Conservation (phyloP, 2,329 filamentous ascomycete genomes). For the Didymella pomorum region DNA sequence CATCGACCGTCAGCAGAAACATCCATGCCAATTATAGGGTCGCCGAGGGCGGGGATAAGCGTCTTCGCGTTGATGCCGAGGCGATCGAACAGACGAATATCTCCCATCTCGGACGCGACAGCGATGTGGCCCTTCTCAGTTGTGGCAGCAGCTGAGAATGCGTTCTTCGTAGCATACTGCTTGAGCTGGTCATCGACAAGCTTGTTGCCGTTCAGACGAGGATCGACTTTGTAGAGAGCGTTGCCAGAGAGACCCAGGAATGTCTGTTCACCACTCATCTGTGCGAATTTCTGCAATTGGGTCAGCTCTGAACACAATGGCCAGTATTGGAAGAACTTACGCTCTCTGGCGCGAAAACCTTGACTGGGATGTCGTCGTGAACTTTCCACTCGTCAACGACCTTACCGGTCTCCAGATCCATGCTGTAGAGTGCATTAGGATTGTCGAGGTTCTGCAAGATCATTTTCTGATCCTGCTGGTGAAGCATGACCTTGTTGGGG, state of each 20-base stretch:
- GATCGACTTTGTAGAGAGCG: constrained; percentile 91
- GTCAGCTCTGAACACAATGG: constrained; percentile 31
- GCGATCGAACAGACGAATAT: constrained; percentile 94
- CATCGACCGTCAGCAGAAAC: constrained; percentile 95
- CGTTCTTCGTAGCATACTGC: constrained; percentile 96
- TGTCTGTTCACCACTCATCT: constrained; percentile 94
- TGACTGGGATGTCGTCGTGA: constrained; percentile 92
- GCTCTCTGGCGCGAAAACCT: constrained; percentile 90
- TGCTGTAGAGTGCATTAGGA: constrained; percentile 90
- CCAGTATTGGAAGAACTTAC: constrained; percentile 50
- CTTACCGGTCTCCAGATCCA: constrained; percentile 98
- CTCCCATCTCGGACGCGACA: constrained; percentile 96
- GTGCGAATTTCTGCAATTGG: constrained; percentile 78
- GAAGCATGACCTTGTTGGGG: constrained; percentile 96
- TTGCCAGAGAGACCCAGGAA: constrained; percentile 95
- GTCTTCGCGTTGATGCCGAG: constrained; percentile 98
- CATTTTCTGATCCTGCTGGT: constrained; percentile 88
- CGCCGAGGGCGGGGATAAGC: constrained; percentile 91
- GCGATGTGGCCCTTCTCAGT: constrained; percentile 97
- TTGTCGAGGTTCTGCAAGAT: constrained; percentile 84
- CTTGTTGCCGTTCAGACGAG: constrained; percentile 87
- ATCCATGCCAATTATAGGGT: constrained; percentile 93
- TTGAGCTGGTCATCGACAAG: constrained; percentile 92
- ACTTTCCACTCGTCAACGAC: constrained; percentile 99
- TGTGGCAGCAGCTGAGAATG: constrained; percentile 92